Conservation (phyloP, 2,329 filamentous ascomycete genomes). For the Pyrenochaeta sp. region DNA sequence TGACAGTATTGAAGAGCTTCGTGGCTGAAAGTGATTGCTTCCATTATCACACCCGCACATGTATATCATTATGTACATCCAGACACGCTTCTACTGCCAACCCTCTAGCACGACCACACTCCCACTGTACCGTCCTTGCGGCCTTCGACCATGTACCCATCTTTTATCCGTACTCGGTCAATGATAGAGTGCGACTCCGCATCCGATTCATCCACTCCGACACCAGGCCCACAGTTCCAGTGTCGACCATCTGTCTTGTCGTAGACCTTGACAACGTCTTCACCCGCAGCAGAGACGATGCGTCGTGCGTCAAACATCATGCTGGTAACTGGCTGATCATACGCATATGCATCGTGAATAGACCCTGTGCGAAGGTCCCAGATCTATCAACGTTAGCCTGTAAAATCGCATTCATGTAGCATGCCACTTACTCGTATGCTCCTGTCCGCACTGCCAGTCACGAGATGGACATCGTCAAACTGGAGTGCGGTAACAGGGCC, state of each 20-base stretch:
- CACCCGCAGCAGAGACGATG: constrained; percentile 88
- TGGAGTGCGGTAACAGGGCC: constrained; percentile 93
- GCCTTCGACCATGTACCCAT: constrained; percentile 93
- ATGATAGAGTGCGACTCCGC: constrained; percentile 65
- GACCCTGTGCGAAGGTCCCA: constrained; percentile 98
- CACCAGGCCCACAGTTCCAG: constrained; percentile 93
- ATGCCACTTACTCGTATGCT: constrained; percentile 82
- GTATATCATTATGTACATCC: constrained; percentile 22
- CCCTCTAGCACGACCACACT: constrained; percentile 69
- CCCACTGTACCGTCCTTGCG: constrained; percentile 86
- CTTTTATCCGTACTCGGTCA: constrained; percentile 87
- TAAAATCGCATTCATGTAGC: not conserved
- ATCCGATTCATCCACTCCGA: constrained; percentile 69
- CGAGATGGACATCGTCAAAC: constrained; percentile 93
- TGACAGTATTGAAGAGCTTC: too few relatives aligned
- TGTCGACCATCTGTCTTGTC: constrained; percentile 95
- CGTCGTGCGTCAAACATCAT: constrained; percentile 96
- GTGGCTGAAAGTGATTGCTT: too few relatives aligned
- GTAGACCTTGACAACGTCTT: constrained; percentile 96
- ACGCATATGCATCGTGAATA: constrained; percentile 95
- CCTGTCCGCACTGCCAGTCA: constrained; percentile 90
- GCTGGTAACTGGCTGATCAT: constrained; percentile 87
- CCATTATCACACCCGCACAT: too few relatives aligned
- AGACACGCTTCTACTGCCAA: not conserved
- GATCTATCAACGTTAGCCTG: constrained; percentile 68